A percentile compares a stretch with the other conserved stretches of the same genome.
These are phyloP conservation scores for Coemansia sp. DNA, from an alignment of 192 early-diverging fungal genomes.

Conservation along the genomic window DNA sequence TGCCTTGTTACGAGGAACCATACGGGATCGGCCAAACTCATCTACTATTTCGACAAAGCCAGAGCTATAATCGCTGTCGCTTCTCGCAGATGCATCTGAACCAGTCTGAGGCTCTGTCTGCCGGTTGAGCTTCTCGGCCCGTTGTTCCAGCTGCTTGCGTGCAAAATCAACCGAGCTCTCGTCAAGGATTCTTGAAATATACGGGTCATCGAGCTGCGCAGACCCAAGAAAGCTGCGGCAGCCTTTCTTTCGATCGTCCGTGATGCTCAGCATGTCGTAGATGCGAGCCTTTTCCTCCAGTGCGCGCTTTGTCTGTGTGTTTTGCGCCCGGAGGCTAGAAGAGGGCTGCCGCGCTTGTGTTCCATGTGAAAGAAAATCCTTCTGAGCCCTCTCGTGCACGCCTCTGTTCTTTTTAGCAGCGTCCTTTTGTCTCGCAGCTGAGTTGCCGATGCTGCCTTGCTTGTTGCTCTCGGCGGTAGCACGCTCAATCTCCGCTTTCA, in stretches of 20 bases:
- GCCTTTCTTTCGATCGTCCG: background rate
- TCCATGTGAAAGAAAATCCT: constrained; percentile 16
- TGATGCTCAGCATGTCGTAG: constrained; percentile 35
- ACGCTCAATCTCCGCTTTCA: constrained; percentile 37
- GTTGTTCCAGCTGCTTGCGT: constrained; percentile 13
- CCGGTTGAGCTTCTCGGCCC: background rate
- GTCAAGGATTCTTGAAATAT: constrained; percentile 30
- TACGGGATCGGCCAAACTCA: constrained; percentile 48
- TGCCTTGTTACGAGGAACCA: constrained; percentile 23
- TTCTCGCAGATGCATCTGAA: background rate
- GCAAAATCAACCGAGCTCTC: constrained; percentile 51
- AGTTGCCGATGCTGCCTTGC: constrained; percentile 2
- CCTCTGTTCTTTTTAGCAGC: constrained; percentile 27
- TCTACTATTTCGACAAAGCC: constrained; percentile 42
- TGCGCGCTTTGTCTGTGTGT: constrained; percentile 9
- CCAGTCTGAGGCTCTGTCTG: background rate
- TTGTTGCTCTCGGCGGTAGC: constrained; percentile 31
- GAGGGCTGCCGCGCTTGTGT: background rate
- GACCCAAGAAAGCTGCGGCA: background rate
- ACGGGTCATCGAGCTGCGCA: constrained; percentile 21
- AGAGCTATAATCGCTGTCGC: background rate
- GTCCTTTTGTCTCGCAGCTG: constrained; percentile 3
- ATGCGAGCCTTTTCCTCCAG: constrained; percentile 44
- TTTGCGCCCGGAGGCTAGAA: background rate
- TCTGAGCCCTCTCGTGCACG: constrained; percentile 23